Percentiles rank a stretch among this genome's conserved stretches.
Conservation (phyloP, 2,329 filamentous ascomycete species). For the Tolypocladium tropicale region DNA sequence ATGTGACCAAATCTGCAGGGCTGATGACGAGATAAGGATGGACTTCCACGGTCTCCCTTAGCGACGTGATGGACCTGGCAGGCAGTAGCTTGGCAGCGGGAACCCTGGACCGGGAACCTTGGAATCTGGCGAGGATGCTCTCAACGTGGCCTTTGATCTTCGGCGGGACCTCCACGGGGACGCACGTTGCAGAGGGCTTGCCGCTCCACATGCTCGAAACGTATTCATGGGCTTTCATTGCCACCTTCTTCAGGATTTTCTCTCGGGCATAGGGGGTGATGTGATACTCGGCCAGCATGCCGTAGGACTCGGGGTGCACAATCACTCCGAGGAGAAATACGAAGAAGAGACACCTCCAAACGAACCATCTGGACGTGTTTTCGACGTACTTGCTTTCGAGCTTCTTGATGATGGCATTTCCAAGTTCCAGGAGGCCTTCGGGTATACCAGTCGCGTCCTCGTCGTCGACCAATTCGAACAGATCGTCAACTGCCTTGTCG, state of each 20-base stretch:
- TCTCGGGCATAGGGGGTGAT: conserved; percentile 86
- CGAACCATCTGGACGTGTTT: conserved; percentile 70
- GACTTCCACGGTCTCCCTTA: conserved; percentile 67
- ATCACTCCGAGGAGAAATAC: conserved; percentile 76
- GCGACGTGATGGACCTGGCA: conserved; percentile 60
- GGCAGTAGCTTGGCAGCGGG: conserved; percentile 52
- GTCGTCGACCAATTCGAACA: conserved; percentile 82
- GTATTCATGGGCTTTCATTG: conserved; percentile 66
- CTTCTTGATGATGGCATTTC: conserved; percentile 71
- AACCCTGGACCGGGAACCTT: conserved; percentile 37
- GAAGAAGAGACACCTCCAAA: conserved; percentile 87
- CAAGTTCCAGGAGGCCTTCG: conserved; percentile 72
- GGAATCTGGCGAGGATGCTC: conserved; percentile 57
- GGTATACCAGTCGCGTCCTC: conserved; percentile 78
- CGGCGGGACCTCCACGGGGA: conserved; percentile 38
- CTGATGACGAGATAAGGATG: conserved; percentile 73
- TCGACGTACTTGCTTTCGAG: conserved; percentile 63
- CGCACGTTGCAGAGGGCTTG: conserved; percentile 45
- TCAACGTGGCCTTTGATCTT: conserved; percentile 61
- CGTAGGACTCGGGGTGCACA: conserved; percentile 75
- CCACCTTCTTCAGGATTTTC: conserved; percentile 70
- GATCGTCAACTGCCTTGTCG: conserved; percentile 63
- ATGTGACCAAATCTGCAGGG: conserved; percentile 65
- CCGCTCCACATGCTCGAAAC: conserved; percentile 70
- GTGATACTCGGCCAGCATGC: conserved; percentile 79